phyloP scores from a whole-genome alignment of 2,329 filamentous ascomycete genomes.

The Talaromyces sp. region DNA sequence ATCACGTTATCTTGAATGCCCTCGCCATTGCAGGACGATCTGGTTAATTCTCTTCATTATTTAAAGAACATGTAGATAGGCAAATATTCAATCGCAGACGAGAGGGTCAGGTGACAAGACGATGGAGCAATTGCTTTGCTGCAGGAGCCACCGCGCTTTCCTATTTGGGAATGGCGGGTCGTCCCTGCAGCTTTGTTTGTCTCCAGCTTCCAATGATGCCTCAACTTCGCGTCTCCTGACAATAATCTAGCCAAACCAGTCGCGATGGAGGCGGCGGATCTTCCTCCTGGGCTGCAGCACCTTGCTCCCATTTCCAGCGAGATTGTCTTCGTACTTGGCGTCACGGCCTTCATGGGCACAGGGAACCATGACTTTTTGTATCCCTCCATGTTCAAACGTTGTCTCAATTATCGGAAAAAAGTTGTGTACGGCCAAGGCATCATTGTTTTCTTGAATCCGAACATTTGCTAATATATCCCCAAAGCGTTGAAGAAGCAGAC shows the following conservation, averaged over 20 bases:
- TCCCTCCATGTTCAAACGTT: background rate
- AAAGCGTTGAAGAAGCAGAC: background rate
- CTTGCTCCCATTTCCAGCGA: background rate
- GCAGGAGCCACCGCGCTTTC: background rate
- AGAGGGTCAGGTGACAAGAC: background rate
- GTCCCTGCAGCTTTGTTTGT: background rate
- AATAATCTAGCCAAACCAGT: background rate
- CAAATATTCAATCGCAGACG: background rate
- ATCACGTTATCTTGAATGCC: background rate
- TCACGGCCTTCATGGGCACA: background rate
- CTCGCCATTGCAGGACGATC: background rate
- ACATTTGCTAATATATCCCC: background rate
- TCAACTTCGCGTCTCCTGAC: background rate
- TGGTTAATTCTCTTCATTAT: background rate
- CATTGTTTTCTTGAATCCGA: no score
- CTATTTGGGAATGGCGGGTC: background rate
- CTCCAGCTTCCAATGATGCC: background rate
- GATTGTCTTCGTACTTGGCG: background rate
- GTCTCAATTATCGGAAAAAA: no score
- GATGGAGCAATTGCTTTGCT: background rate
- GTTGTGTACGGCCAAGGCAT: no score
- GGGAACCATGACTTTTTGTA: background rate
- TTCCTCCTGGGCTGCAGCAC: background rate
- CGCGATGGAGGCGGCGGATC: background rate
- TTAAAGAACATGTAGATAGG: background rate